Evolutionary conservation across 2,329 filamentous ascomycete genomes (phyloP), one percentile per base, ranked within the genome.

Genomic region (Cladosporium sp.): DNA sequence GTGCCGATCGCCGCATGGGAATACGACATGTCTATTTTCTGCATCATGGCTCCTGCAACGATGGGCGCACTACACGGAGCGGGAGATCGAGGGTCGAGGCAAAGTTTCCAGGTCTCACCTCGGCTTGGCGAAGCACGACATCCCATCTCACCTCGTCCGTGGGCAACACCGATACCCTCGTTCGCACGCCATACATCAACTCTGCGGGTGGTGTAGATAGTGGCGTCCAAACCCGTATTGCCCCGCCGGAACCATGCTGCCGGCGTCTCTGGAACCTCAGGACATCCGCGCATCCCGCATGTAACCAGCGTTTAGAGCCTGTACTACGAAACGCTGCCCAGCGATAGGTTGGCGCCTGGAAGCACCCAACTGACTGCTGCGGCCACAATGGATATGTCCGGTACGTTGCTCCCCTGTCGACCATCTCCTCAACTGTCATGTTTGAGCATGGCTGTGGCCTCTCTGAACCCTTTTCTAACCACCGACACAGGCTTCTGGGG

Each of bases 401-500:
- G 48, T 50, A 28, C 40, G 48, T 50, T 34, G 14, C n/a, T 14
- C 14, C n/a, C 37, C 46, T 9, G 2, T 28, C 22, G 22, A 28
- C 28, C 14, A 11, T 37, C 43, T 35, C 18, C 40, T 11, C 35
- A 8, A 11, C 1, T 14, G 16, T 33, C 40, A 37, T 43, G 40
- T 33, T 32, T 33, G 19, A 11, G 18, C 19, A 50, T 50, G 48
- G 43, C 44, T 11, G 46, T 40, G 31, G 50, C 50, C 13, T 46
- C 37, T 14, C 43, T 53, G 37, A 46, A 46, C 35, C 16, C 50
- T 11, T 53, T 53, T 35, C 44, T 53, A 22, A 53, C 50, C 5
- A 46, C 50, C 9, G 50, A 53, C 44, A 22, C 56, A 66, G 64
- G 57, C 48, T 61, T 56, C 32, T 65, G 61, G 62, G 59, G 63